Evolutionary conservation across 805 yeast genomes (phyloP).

Genomic region (Alloascoidea hylecoeti): DNA sequence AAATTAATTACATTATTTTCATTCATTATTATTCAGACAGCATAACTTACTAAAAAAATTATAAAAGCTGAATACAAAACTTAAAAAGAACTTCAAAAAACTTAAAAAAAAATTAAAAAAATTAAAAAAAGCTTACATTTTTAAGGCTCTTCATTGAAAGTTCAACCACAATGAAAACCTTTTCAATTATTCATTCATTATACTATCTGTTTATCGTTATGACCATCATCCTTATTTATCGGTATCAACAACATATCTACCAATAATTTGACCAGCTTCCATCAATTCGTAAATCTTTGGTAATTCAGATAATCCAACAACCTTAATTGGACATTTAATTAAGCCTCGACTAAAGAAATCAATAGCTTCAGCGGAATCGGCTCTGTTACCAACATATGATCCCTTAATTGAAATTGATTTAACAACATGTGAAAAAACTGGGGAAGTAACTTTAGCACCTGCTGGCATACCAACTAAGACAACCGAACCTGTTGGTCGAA

Average conservation of each 20-base stretch:
- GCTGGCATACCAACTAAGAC: conserved; percentile 71
- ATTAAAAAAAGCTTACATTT: too few species aligned
- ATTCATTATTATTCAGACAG: too few species aligned
- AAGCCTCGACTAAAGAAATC: conserved; percentile 63
- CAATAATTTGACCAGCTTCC: conserved; percentile 76
- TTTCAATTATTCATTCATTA: too few species aligned
- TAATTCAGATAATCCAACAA: conserved; percentile 64
- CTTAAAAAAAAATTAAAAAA: too few species aligned
- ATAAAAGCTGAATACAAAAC: too few species aligned
- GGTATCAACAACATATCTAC: conserved; percentile 82
- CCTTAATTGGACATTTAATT: conserved; percentile 58
- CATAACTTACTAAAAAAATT: too few species aligned
- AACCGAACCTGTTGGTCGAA: conserved; percentile 56
- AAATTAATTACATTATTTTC: too few species aligned
- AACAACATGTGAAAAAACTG: conserved; percentile 62
- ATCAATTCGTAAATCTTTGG: conserved; percentile 58
- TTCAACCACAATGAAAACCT: too few species aligned
- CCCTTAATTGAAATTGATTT: conserved; percentile 63
- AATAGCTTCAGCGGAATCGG: conserved; percentile 71
- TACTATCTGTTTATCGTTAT: neutral
- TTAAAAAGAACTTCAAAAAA: too few species aligned
- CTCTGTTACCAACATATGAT: conserved; percentile 82
- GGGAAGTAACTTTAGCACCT: conserved; percentile 55
- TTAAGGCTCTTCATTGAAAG: too few species aligned
- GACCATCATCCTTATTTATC: conserved; percentile 24